Base-by-base conservation (phyloP, 495 filamentous ascomycete genomes). In the Aspergillus cavernicola region DNA sequence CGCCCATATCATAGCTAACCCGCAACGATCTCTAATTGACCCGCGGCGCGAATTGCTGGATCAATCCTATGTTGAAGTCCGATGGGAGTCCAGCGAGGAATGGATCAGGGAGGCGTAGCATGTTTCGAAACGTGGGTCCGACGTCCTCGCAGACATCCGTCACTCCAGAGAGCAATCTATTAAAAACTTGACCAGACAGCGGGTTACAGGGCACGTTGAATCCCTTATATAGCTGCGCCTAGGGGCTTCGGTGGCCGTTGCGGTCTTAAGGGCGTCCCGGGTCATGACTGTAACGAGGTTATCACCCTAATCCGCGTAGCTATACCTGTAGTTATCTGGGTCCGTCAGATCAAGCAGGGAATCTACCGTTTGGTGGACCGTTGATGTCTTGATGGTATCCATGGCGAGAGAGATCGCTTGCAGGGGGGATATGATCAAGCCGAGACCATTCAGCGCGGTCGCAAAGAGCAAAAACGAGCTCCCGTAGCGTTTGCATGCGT, bases 21-120 rank as follows among this genome's bases (percentile, higher is more conserved):
- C 15, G 36, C n/a, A n/a, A n/a, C n/a, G n/a, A n/a, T n/a, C n/a
- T n/a, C n/a, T n/a, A 29, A 9, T 67, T 71, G 38, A 71, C 15
- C 2, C 67, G 59, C 18, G 66, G 64, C 10, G 53, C 13, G 42
- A 67, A 71, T 46, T 71, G 67, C 18, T 22, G 50, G 35, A 64
- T 38, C 0, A 71, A 41, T 15, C 66, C 66, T 8, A 60, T 67
- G 44, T 60, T 58, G 32, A 45, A 60, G 7, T 18, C 46, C 15
- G 19, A 51, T 0, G 61, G 58, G 0, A 66, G 53, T 36, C 63
- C 43, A 9, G 65, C 53, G 19, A 62, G 28, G 42, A 66, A 66
- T 9, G 53, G 59, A 45, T 62, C 46, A 2, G 20, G 13, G 24
- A 62, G 16, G n/a, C 13, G n/a, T 7, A 37, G 49, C 15, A 63